phyloP scores from a whole-genome alignment of 1,284 basidiomycete genomes.

The Ustilago shanxiensis region DNA sequence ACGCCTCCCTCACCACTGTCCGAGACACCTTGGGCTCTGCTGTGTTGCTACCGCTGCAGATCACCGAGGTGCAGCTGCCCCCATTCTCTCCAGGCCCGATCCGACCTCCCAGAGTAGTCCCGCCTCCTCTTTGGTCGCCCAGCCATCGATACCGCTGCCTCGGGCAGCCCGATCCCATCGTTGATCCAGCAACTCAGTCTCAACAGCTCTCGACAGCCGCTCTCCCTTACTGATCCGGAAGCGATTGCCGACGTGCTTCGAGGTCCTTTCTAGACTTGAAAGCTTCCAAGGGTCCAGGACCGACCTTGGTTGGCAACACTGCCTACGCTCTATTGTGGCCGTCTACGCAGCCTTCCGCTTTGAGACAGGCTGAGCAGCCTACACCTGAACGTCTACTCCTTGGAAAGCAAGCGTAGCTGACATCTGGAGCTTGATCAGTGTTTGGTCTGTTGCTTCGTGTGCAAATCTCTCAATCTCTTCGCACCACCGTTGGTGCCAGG shows the following conservation, averaged over 20 bases:
- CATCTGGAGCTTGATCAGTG: neutral
- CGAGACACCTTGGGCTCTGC: slow-evolving; percentile 1
- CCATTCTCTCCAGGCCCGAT: neutral
- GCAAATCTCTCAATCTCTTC: neutral
- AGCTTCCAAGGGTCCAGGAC: too few species aligned
- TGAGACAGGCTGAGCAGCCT: neutral
- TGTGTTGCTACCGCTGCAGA: too few species aligned
- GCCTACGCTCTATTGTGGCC: too few species aligned
- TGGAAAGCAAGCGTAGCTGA: neutral
- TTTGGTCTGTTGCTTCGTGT: neutral
- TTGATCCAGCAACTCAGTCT: neutral
- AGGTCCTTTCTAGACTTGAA: too few species aligned
- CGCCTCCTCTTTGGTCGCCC: neutral
- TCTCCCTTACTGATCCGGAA: neutral
- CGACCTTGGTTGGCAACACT: too few species aligned
- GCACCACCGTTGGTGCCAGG: neutral
- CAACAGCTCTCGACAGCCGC: neutral
- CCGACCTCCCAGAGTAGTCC: neutral
- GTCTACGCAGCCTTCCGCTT: neutral
- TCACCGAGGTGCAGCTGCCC: neutral
- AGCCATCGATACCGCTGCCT: neutral
- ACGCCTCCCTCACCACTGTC: neutral
- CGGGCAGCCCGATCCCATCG: neutral
- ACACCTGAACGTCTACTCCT: neutral
- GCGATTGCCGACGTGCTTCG: neutral